phyloP scores from a whole-genome alignment of 208 protist species.

The Zelonia costaricensis region DNA sequence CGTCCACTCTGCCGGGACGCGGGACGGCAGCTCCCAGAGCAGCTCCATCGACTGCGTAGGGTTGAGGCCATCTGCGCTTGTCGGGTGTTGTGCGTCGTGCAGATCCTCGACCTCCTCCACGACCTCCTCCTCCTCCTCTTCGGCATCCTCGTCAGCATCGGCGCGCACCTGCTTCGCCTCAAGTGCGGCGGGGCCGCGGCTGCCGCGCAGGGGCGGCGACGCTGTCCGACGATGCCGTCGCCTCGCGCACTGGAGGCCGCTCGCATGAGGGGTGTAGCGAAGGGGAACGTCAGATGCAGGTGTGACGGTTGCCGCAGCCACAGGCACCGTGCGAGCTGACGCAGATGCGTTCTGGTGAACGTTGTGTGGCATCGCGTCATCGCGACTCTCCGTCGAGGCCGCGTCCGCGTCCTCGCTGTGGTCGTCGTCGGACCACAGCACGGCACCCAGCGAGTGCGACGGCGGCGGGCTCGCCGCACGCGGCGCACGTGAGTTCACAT shows the following conservation, averaged over 20 bases:
- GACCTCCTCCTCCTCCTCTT: background rate
- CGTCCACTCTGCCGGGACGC: conserved; percentile 21
- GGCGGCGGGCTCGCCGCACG: too few species aligned
- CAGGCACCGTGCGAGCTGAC: background rate
- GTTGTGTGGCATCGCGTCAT: too few species aligned
- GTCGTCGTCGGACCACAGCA: conserved; percentile 3
- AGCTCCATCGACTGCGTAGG: conserved; percentile 23
- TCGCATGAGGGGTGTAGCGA: conserved; percentile 1
- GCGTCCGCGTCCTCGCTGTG: background rate
- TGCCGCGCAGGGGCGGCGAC: too few species aligned
- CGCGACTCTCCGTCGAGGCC: too few species aligned
- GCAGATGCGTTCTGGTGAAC: too few species aligned
- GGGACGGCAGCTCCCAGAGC: conserved; percentile 23
- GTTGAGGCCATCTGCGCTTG: too few species aligned
- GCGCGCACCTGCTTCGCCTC: too few species aligned
- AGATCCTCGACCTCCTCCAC: background rate
- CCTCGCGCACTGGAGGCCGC: background rate
- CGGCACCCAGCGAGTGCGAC: background rate
- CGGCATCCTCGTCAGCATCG: background rate
- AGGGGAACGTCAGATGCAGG: too few species aligned
- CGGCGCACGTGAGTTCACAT: background rate
- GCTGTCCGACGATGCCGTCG: too few species aligned
- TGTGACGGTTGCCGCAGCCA: too few species aligned
- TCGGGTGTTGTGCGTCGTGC: too few species aligned
- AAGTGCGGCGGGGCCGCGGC: too few species aligned